Conservation (phyloP, 805 yeast species). For the Wickerhamiella sorbophila region DNA sequence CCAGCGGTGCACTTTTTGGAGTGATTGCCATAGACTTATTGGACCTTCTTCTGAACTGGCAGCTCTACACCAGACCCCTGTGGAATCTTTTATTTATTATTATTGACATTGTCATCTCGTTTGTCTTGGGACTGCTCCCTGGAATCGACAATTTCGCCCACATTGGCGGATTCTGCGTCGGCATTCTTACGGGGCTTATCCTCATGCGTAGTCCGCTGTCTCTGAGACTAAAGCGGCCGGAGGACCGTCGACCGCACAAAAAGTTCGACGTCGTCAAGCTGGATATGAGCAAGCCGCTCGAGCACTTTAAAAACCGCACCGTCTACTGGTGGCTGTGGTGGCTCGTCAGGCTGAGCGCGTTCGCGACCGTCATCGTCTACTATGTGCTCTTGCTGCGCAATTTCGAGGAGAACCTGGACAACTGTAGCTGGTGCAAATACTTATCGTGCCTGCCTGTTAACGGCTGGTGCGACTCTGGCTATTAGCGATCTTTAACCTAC, state of each 20-base stretch:
- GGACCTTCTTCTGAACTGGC: constrained; percentile 37
- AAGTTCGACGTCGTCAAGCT: constrained; percentile 16
- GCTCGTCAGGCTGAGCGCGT: constrained; percentile 31
- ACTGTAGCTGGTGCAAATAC: constrained; percentile 62
- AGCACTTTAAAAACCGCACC: constrained; percentile 16
- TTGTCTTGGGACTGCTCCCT: constrained; percentile 53
- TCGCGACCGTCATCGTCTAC: constrained; percentile 36
- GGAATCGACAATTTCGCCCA: constrained; percentile 66
- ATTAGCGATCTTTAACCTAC: no score
- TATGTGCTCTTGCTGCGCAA: constrained; percentile 36
- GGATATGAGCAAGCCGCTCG: constrained; percentile 15
- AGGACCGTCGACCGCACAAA: constrained; percentile 10
- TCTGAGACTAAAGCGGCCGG: constrained; percentile 10
- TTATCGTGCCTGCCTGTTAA: constrained; percentile 55
- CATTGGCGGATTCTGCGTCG: constrained; percentile 60
- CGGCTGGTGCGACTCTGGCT: constrained; percentile 52
- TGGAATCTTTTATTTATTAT: constrained; percentile 34
- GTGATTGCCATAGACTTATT: constrained; percentile 47
- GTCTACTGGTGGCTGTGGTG: constrained; percentile 38
- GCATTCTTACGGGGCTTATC: constrained; percentile 36
- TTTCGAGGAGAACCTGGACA: constrained; percentile 35
- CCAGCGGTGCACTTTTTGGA: constrained; percentile 60
- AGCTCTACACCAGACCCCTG: constrained; percentile 34
- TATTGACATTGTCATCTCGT: constrained; percentile 42
- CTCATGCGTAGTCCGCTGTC: constrained; percentile 41